These are phyloP conservation scores for Protomyces arabidopsidicola DNA, from an alignment of 1,139 yeast genomes.

Conservation along the genomic window DNA sequence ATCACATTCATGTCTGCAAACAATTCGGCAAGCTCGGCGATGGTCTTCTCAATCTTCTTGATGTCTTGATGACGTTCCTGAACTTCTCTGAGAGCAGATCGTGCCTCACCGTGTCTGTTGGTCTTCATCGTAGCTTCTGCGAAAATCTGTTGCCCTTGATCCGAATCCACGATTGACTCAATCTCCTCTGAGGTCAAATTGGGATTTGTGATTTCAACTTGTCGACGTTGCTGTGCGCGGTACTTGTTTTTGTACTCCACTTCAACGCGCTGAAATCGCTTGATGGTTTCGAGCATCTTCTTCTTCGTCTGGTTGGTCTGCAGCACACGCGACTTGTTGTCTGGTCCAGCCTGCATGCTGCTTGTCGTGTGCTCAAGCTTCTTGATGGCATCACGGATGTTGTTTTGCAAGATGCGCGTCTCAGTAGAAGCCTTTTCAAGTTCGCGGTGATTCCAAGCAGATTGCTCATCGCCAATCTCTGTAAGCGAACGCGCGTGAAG, in stretches of 20 bases:
- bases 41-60: conserved; percentile 88
- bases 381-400: conserved; percentile 71
- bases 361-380: conserved; percentile 67
- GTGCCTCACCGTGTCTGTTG: conserved; percentile 93
- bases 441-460: conserved; percentile 65
- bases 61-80: conserved; percentile 95
- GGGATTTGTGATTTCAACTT: conserved; percentile 87
- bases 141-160: conserved; percentile 83
- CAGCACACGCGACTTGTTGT: conserved; percentile 73
- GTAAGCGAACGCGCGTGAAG: conserved; percentile 78
- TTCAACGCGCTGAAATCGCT: conserved; percentile 80
- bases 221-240: conserved; percentile 85
- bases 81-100: conserved; percentile 91
- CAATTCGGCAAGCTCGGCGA: conserved; percentile 91
- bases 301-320: conserved; percentile 88
- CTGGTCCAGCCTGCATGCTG: conserved; percentile 35
- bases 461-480: conserved; percentile 72
- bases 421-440: conserved; percentile 73
- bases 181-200: conserved; percentile 85
- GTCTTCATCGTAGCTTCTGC: conserved; percentile 90
- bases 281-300: conserved; percentile 78
- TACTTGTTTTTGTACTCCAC: conserved; percentile 80
- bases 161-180: conserved; percentile 75
- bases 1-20: conserved; percentile 95
- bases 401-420: conserved; percentile 70